These are phyloP conservation scores for Pseudopediastrum boryanum DNA, from an alignment of 139 green algal genomes.

Conservation along the genomic window DNA sequence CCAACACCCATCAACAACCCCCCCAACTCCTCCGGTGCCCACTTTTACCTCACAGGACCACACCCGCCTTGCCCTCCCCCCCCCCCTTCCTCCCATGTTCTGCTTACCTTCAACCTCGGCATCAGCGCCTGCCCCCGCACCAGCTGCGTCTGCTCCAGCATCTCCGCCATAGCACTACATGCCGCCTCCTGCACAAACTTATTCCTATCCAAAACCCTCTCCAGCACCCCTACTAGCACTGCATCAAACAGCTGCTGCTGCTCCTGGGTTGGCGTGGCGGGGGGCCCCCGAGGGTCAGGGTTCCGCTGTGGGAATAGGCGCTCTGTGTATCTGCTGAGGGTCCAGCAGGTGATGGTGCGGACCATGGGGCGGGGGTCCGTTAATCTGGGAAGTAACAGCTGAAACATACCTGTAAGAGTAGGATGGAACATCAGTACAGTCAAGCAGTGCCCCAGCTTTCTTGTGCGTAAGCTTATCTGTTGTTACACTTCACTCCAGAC, in stretches of 20 bases:
- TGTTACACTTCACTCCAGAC: too few species aligned
- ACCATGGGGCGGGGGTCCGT: constrained; percentile 82
- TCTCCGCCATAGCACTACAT: constrained; percentile 78
- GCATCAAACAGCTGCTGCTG: constrained; percentile 55
- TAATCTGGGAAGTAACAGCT: constrained; percentile 68
- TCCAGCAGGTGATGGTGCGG: constrained; percentile 93
- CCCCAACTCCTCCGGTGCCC: too few species aligned
- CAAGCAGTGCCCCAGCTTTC: too few species aligned
- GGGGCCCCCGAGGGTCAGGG: too few species aligned
- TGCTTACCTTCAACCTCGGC: constrained; percentile 42
- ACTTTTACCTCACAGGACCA: too few species aligned
- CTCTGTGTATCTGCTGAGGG: constrained; percentile 82
- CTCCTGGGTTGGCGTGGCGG: too few species aligned
- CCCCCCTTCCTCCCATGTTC: too few species aligned
- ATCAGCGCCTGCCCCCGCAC: constrained; percentile 30
- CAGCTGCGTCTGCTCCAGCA: constrained; percentile 65
- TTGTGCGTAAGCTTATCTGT: too few species aligned
- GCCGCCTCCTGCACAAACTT: constrained; percentile 90
- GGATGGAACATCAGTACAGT: too few species aligned
- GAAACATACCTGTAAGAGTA: constrained; percentile 78
- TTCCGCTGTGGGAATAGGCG: constrained; percentile 72
- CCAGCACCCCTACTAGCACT: constrained; percentile 75
- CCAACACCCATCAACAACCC: too few species aligned
- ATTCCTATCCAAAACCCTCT: constrained; percentile 82
- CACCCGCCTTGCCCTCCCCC: too few species aligned